Evolutionary conservation across 805 yeast genomes (phyloP).

Genomic region (Ogataea neopini): DNA sequence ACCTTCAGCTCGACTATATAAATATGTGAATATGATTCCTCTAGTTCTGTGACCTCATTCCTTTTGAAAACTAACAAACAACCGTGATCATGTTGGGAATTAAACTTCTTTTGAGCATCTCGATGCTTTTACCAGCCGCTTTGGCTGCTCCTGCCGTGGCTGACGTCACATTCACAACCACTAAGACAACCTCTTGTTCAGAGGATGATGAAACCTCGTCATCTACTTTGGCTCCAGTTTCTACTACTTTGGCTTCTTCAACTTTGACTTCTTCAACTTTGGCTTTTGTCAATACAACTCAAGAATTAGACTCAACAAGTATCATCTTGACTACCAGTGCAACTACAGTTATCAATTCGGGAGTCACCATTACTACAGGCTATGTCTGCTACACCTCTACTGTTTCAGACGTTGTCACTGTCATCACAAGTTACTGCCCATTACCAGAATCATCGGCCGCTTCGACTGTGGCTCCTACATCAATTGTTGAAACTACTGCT

Average conservation of each 20-base stretch:
- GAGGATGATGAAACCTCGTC: slow-evolving; percentile 6
- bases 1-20: too few species aligned
- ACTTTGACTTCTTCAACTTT: background rate
- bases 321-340: background rate
- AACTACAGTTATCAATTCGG: slow-evolving; percentile 1
- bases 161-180: slow-evolving; percentile 4
- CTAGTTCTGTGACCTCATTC: too few species aligned
- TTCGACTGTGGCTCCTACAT: background rate
- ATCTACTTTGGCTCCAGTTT: too few species aligned
- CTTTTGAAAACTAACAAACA: too few species aligned
- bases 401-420: background rate
- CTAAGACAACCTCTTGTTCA: slow-evolving; percentile 7
- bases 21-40: background rate
- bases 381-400: slow-evolving; percentile 3
- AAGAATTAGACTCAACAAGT: slow-evolving; percentile 2
- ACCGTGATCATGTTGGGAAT: slow-evolving; percentile 6
- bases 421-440: slow-evolving; percentile 4
- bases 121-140: slow-evolving; percentile 2
- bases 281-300: background rate
- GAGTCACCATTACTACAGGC: slow-evolving; percentile 3
- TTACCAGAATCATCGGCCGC: background rate
- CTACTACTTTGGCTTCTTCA: slow-evolving; percentile 1
- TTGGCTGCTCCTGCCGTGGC: background rate
- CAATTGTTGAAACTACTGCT: background rate
- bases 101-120: slow-evolving; percentile 6